phyloP scores from a whole-genome alignment of 768 basidiomycete genomes.

The Porphyrellus cyaneotinctus region DNA sequence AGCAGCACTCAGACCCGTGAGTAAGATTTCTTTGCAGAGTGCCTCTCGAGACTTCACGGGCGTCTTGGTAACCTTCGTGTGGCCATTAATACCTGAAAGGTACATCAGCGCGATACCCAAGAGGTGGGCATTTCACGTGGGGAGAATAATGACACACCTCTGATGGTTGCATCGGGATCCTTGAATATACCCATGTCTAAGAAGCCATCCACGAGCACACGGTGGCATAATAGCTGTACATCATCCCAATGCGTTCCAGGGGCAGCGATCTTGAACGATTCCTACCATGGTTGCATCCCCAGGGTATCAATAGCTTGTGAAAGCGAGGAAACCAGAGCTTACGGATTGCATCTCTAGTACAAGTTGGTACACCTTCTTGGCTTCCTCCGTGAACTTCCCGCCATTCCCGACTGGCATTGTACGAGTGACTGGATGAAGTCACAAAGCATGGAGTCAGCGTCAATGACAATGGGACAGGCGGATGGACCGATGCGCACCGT shows the following conservation, averaged over 20 bases:
- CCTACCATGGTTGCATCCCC: conserved; percentile 38
- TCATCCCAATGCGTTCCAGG: conserved; percentile 90
- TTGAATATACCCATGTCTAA: conserved; percentile 83
- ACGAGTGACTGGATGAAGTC: conserved; percentile 59
- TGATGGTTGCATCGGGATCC: conserved; percentile 42
- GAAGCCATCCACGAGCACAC: conserved; percentile 77
- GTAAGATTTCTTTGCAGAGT: conserved; percentile 53
- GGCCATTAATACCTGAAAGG: conserved; percentile 1
- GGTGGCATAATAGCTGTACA: conserved; percentile 81
- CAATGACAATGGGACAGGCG: neutral
- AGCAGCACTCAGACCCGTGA: conserved; percentile 70
- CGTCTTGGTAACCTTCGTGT: conserved; percentile 1
- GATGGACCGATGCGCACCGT: conserved; percentile 39
- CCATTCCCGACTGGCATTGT: conserved; percentile 93
- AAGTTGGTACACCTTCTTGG: conserved; percentile 77
- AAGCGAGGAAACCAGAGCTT: conserved; percentile 2
- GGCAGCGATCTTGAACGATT: conserved; percentile 62
- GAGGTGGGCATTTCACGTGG: no score
- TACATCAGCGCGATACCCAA: neutral
- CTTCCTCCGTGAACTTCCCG: conserved; percentile 81
- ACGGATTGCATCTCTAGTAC: conserved; percentile 91
- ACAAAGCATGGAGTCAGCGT: conserved; percentile 1
- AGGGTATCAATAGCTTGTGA: neutral
- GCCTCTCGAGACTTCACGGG: conserved; percentile 11
- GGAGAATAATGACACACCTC: conserved; percentile 8